Percentiles rank a stretch among this genome's conserved stretches.
Evolutionary conservation across 805 yeast genomes (phyloP).

Genomic region (Yarrowia deformans): DNA sequence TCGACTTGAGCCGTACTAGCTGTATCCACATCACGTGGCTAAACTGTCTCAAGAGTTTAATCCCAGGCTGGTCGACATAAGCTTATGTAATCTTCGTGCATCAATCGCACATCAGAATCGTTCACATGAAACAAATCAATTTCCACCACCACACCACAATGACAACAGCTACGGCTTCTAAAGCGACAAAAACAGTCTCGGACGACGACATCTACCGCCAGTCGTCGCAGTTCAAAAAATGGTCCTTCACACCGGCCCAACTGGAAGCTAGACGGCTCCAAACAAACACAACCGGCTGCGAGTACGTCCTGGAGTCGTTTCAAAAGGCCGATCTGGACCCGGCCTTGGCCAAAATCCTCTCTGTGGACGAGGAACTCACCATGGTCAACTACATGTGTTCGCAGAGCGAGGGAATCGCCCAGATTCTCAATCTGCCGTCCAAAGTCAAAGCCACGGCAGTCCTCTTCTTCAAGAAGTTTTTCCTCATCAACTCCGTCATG

Average conservation of each 20-base stretch:
- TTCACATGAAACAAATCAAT: neutral
- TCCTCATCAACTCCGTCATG: constrained; percentile 80
- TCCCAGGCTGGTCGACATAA: neutral
- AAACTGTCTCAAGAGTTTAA: neutral
- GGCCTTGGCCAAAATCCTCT: constrained; percentile 56
- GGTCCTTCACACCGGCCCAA: constrained; percentile 79
- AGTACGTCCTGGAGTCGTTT: constrained; percentile 48
- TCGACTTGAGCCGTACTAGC: neutral
- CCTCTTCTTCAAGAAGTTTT: constrained; percentile 80
- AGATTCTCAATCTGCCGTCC: constrained; percentile 80
- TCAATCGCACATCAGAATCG: too few relatives aligned
- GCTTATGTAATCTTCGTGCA: neutral
- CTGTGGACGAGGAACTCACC: constrained; percentile 71
- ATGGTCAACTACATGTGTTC: constrained; percentile 75
- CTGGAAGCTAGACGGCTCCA: constrained; percentile 58
- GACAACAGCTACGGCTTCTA: constrained; percentile 1
- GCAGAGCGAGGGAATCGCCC: constrained; percentile 72
- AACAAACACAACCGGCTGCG: constrained; percentile 61
- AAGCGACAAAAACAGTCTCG: constrained; percentile 52
- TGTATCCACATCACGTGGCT: neutral
- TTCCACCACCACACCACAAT: neutral
- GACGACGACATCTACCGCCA: constrained; percentile 89
- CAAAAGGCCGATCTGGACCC: constrained; percentile 40
- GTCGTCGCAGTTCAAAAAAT: constrained; percentile 79
- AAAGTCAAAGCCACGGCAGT: constrained; percentile 89